phyloP scores from a whole-genome alignment of 768 basidiomycete genomes.

The Flagelloscypha sp. region DNA sequence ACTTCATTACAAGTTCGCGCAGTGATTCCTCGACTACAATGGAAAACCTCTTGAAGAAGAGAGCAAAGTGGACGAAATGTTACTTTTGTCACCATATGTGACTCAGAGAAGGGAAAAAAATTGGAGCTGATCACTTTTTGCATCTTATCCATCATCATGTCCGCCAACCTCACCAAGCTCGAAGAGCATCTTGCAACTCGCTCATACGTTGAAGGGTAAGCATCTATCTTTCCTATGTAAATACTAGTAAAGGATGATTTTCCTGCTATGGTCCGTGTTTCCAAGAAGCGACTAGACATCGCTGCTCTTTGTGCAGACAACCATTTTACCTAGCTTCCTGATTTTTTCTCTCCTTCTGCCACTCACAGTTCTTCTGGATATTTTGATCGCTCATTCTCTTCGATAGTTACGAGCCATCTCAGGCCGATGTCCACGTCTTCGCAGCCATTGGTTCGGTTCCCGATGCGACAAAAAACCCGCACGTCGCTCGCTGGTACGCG shows the following conservation, averaged over 20 bases:
- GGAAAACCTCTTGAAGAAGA: too few relatives aligned
- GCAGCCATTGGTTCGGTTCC: slow-evolving; percentile 67
- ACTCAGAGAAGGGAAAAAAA: too few relatives aligned
- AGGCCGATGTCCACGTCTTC: slow-evolving; percentile 91
- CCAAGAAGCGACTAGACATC: slow-evolving; percentile 46
- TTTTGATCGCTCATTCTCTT: slow-evolving; percentile 10
- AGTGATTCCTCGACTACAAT: too few relatives aligned
- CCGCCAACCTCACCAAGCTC: slow-evolving; percentile 61
- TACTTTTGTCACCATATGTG: too few relatives aligned
- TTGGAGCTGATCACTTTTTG: slow-evolving; percentile 14
- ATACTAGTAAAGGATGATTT: slow-evolving; percentile 7
- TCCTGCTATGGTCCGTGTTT: slow-evolving; percentile 44
- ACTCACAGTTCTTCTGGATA: slow-evolving; percentile 4
- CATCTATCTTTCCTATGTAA: slow-evolving; percentile 14
- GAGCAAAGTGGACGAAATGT: too few relatives aligned
- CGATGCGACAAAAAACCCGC: slow-evolving; percentile 54
- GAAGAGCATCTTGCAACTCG: slow-evolving; percentile 81
- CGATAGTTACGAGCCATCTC: slow-evolving; percentile 79
- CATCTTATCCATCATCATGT: slow-evolving; percentile 39
- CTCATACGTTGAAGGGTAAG: slow-evolving; percentile 91
- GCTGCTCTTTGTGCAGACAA: slow-evolving; percentile 5
- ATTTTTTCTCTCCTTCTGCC: slow-evolving; percentile 5
- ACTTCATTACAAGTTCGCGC: too few relatives aligned
- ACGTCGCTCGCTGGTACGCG: slow-evolving; percentile 85
- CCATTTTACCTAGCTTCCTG: slow-evolving; percentile 10